Evolutionary conservation across 2,329 filamentous ascomycete species (phyloP).

Genomic region (Diaporthe caulivora): DNA sequence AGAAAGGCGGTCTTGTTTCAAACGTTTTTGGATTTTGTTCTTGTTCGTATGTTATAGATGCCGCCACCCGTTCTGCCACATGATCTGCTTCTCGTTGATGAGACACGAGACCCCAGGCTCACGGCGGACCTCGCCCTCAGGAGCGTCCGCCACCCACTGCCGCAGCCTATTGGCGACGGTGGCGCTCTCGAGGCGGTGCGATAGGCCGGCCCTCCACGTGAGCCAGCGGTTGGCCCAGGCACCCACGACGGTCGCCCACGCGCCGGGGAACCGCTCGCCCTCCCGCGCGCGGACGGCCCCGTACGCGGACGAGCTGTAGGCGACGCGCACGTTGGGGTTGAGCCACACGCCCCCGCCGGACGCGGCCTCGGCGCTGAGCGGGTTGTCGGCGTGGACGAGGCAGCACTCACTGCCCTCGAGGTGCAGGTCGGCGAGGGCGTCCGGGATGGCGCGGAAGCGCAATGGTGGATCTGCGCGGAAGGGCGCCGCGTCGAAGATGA

Average conservation of each 20-base stretch:
- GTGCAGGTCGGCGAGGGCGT: constrained; percentile 71
- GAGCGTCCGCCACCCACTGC: constrained; percentile 54
- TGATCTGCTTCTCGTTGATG: constrained; percentile 71
- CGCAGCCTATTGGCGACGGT: constrained; percentile 56
- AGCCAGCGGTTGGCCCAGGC: constrained; percentile 70
- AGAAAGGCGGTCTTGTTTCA: neutral
- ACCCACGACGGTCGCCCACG: constrained; percentile 62
- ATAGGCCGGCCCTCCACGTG: constrained; percentile 58
- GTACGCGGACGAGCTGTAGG: constrained; percentile 69
- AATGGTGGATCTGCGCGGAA: constrained; percentile 61
- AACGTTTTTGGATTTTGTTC: neutral
- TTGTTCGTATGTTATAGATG: constrained; percentile 55
- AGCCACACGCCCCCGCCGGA: constrained; percentile 68
- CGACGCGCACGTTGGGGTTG: constrained; percentile 78
- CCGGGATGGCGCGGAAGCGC: constrained; percentile 72
- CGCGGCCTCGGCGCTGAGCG: constrained; percentile 56
- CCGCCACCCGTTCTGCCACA: constrained; percentile 70
- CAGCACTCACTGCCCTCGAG: constrained; percentile 86
- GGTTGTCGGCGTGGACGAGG: constrained; percentile 80
- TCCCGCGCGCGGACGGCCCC: constrained; percentile 59
- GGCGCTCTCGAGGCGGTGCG: constrained; percentile 51
- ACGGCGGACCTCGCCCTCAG: constrained; percentile 47
- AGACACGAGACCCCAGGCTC: constrained; percentile 64
- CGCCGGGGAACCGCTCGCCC: constrained; percentile 59
- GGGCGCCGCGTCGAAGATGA: constrained; percentile 57